Evolutionary conservation across 768 basidiomycete genomes (phyloP), one percentile per base, ranked within the genome.

Genomic region (Inosperma sp.): DNA sequence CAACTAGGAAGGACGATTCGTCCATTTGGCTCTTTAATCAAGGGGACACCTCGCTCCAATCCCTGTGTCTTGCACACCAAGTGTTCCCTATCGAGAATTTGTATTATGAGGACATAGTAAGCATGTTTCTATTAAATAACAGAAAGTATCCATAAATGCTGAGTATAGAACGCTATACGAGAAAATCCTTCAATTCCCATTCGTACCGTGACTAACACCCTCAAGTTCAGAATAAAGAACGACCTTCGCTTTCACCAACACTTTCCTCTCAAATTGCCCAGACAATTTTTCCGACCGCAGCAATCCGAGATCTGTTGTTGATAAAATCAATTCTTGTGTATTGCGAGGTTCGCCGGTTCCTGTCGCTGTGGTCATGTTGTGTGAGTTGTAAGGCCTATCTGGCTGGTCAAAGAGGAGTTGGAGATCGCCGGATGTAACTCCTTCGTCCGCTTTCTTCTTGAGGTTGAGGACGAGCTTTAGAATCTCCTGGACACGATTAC

Each of bases 301-400:
- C 30, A 83, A 64, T 1, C 81, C 82, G 3, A 83, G 67, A 40
- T 81, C 77, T 19, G 75, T 81, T 39, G 80, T 80, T 56, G 82
- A 82, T 13, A 82, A 55, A 5, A 82, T 68, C 13, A 55, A 52
- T 46, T 72, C 72, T 16, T 47, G 35, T 14, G 17, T 56, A 46
- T 40, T 60, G 51, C 4, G 13, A 22, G 8, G 9, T 6, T 34
- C 45, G 6, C 33, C 34, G 2, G 42, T 31, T 27, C 51, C 59
- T 54, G 76, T 66, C 3, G 71, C 69, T 44, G 75, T 72, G 23
- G 79, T 73, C 80, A 83, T 80, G 30, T 59, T 60, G 0, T 51
- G 47, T 0, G 58, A 51, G 43, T 76, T 69, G 37, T 73, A 83
- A 31, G 45, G 39, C 0, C 71, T 66, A 10, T 74, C 77, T 5